Percentiles rank a stretch among this genome's conserved stretches.
Evolutionary conservation across 352 stramenopile genomes (phyloP).

Genomic region (Phytophthora ramorum): DNA sequence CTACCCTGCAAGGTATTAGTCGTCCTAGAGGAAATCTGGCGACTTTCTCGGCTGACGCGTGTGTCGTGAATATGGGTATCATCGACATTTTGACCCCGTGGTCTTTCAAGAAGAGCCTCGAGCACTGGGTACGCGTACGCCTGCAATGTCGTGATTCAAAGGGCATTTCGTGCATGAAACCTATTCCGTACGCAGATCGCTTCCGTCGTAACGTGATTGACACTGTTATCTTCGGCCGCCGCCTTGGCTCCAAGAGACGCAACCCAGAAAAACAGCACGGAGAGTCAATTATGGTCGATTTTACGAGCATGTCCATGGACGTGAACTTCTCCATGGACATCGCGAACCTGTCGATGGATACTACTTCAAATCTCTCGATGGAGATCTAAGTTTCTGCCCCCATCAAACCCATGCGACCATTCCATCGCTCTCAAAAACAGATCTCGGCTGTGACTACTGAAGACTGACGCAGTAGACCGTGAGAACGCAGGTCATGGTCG

Average conservation of each 20-base stretch:
- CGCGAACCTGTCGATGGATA: constrained; percentile 44
- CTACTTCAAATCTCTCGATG: constrained; percentile 57
- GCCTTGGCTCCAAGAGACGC: constrained; percentile 42
- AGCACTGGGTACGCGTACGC: constrained; percentile 88
- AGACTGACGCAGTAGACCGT: constrained; percentile 81
- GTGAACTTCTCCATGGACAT: constrained; percentile 52
- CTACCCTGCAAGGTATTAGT: constrained; percentile 38
- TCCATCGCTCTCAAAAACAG: constrained; percentile 12
- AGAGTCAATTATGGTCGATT: constrained; percentile 87
- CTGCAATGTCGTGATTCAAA: constrained; percentile 79
- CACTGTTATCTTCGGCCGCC: constrained; percentile 80
- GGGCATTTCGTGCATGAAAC: constrained; percentile 88
- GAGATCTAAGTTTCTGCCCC: constrained; percentile 37
- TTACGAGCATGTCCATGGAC: constrained; percentile 66
- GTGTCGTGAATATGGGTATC: constrained; percentile 95
- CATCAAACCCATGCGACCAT: constrained; percentile 7
- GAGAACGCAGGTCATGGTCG: constrained; percentile 74
- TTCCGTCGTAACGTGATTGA: constrained; percentile 89
- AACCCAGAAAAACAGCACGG: constrained; percentile 46
- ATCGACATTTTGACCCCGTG: constrained; percentile 98
- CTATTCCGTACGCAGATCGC: constrained; percentile 79
- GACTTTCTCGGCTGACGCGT: constrained; percentile 68
- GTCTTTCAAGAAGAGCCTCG: constrained; percentile 93
- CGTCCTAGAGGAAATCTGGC: constrained; percentile 36
- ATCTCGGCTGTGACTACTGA: constrained; percentile 38